Percentiles rank a stretch among this genome's conserved stretches.
Conservation (phyloP, 805 yeast genomes). For the Metschnikowia matae region DNA sequence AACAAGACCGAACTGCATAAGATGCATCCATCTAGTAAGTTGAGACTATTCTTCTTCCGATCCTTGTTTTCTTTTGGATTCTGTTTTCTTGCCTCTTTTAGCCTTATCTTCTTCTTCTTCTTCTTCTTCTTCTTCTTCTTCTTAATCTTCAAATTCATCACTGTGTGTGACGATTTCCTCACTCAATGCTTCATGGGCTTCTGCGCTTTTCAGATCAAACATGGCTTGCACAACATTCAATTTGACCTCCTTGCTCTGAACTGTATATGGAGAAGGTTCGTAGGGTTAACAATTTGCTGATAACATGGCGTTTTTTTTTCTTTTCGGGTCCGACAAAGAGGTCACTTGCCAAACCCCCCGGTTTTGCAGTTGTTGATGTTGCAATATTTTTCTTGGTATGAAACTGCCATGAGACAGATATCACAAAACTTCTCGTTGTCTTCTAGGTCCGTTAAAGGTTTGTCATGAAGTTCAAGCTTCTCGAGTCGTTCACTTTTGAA, state of each 20-base stretch:
- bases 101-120: slow-evolving; percentile 1
- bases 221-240: slow-evolving; percentile 6
- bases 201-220: slow-evolving; percentile 8
- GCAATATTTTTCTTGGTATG: slow-evolving; percentile 48
- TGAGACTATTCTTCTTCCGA: not conserved
- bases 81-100: slow-evolving; percentile 8
- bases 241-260: slow-evolving; percentile 10
- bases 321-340: slow-evolving; percentile 12
- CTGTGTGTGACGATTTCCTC: slow-evolving; percentile 5
- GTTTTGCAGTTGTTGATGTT: slow-evolving; percentile 28
- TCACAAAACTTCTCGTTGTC: slow-evolving; percentile 46
- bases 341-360: slow-evolving; percentile 20
- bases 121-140: too few species aligned
- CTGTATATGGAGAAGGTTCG: slow-evolving; percentile 30
- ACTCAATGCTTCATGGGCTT: slow-evolving; percentile 4
- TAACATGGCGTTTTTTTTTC: slow-evolving; percentile 3
- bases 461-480: not conserved
- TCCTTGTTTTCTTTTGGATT: slow-evolving; percentile 6
- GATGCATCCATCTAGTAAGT: too few species aligned
- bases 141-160: slow-evolving; percentile 15
- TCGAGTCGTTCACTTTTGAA: slow-evolving; percentile 21
- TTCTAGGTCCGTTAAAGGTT: slow-evolving; percentile 17
- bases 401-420: slow-evolving; percentile 45
- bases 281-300: slow-evolving; percentile 35
- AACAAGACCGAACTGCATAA: too few species aligned